A percentile compares a stretch with the other conserved stretches of the same genome.
phyloP scores from a whole-genome alignment of 2,329 filamentous ascomycete genomes.

The Tolypocladium amazonense region DNA sequence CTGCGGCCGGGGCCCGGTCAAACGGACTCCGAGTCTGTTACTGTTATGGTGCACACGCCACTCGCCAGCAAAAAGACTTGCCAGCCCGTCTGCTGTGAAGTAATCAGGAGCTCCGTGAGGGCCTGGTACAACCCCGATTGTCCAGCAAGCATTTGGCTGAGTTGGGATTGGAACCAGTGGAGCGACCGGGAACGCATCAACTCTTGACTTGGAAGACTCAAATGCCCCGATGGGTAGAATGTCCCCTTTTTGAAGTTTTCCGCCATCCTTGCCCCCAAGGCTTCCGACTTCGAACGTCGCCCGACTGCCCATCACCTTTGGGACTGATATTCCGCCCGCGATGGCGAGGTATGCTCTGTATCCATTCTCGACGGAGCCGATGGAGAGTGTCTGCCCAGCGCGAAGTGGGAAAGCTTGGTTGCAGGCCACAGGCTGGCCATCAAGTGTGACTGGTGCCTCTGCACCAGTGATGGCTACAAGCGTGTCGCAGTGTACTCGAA shows the following conservation, averaged over 20 bases:
- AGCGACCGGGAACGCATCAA: background rate
- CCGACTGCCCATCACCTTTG: conserved; percentile 20
- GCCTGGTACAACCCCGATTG: conserved; percentile 23
- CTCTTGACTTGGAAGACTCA: background rate
- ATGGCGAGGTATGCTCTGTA: conserved; percentile 23
- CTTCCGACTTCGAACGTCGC: conserved; percentile 20
- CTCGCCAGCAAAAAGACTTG: conserved; percentile 18
- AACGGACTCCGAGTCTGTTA: conserved; percentile 26
- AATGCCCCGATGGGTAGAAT: conserved; percentile 12
- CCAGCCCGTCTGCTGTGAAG: conserved; percentile 20
- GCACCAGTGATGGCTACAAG: conserved; percentile 23
- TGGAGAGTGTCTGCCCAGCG: conserved; percentile 14
- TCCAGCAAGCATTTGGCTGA: conserved; percentile 16
- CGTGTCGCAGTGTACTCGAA: conserved; percentile 21
- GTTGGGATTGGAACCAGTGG: conserved; percentile 10
- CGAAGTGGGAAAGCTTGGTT: conserved; percentile 13
- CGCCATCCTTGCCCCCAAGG: conserved; percentile 22
- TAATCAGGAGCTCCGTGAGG: conserved; percentile 27
- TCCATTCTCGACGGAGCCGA: conserved; percentile 16
- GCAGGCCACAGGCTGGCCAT: conserved; percentile 8
- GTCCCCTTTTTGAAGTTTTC: conserved; percentile 19
- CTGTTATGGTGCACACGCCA: conserved; percentile 31
- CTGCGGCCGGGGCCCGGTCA: conserved; percentile 23
- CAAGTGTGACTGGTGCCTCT: conserved; percentile 12
- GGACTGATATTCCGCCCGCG: conserved; percentile 22